These are phyloP conservation scores for Phaeosphaeriaceae sp. DNA, from an alignment of 2,329 filamentous ascomycete species.

Conservation along the genomic window DNA sequence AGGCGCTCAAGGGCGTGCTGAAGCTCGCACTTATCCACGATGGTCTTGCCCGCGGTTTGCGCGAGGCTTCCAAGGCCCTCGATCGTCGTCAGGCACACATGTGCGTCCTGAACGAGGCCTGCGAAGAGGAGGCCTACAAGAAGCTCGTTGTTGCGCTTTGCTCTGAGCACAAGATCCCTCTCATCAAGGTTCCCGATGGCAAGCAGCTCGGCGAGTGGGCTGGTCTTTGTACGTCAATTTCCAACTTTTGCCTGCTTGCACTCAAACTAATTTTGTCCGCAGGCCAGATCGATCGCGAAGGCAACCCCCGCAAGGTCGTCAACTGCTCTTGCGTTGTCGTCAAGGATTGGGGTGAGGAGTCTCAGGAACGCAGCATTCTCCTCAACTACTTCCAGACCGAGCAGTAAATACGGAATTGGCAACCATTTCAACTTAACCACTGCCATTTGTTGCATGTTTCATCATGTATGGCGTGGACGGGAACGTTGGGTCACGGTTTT, in stretches of 20 bases:
- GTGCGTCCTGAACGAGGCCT: constrained; percentile 99
- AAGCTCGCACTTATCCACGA: constrained; percentile 99
- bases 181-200: constrained; percentile 99
- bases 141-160: constrained; percentile 99
- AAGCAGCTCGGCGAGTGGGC: constrained; percentile 99
- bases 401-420: too few relatives aligned
- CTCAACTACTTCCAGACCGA: constrained; percentile 99
- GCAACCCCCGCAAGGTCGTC: constrained; percentile 99
- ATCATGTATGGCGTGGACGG: constrained; percentile 2
- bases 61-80: constrained; percentile 97
- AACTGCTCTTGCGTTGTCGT: constrained; percentile 99
- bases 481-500: constrained; percentile 6
- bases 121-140: constrained; percentile 99
- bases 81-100: constrained; percentile 99
- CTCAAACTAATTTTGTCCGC: constrained; percentile 17
- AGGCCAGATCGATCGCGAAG: constrained; percentile 99
- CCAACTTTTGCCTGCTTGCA: neutral
- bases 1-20: constrained; percentile 98
- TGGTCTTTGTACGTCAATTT: constrained; percentile 84
- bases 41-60: constrained; percentile 96
- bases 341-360: constrained; percentile 99
- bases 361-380: constrained; percentile 96
- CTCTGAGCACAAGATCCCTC: constrained; percentile 99
- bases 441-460: constrained; percentile 16
- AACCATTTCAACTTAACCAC: too few relatives aligned